Base-by-base conservation (phyloP, 1,284 basidiomycete genomes). In the Puccinia polysora region DNA sequence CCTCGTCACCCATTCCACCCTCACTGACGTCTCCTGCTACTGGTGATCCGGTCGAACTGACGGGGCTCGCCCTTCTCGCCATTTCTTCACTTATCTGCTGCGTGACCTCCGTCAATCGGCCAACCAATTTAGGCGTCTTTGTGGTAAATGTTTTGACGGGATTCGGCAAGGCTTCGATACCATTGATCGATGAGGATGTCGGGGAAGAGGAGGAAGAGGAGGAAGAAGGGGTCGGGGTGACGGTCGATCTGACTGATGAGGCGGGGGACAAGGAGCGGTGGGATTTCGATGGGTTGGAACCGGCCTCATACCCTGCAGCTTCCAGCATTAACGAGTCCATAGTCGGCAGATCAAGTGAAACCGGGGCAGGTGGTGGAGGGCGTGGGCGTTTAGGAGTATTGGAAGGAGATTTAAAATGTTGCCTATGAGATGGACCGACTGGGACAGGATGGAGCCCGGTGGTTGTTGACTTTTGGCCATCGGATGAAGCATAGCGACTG, bases 281-380 rank as follows among this genome's bases (percentile, higher is more conserved):
- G 53, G 34, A 4, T 40, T 43, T 36, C 58, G 18, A 6, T 30
- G n/a, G n/a, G 10, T 45, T 2, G 3, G 30, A 18, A 1, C 18
- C 5, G 2, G 30, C 8, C 4, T 34, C 23, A 38, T 38, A n/a
- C 2, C n/a, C 49, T 18, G 7, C 47, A 3, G 18, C 45, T 6
- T 64, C 62, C 10, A 64, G 25, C 8, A 64, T 6, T 8, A 64
- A 30, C 3, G 30, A 34, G 49, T 63, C 68, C 58, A 71, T 71
- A 2, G 68, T 71, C 3, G 68, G 68, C 7, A 71, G 40, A 23
- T 59, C 49, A 12, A 71, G 36, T 30, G 59, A 52, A n/a, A 59
- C 47, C 2, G 68, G 68, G 4, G 38, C 36, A 1, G 68, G 68
- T 30, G 67, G 67, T 0, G 58, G 47, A 1, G 34, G 10, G 2